Conservation (phyloP, 306 rosid genomes). For the Boehmeria nivea region DNA sequence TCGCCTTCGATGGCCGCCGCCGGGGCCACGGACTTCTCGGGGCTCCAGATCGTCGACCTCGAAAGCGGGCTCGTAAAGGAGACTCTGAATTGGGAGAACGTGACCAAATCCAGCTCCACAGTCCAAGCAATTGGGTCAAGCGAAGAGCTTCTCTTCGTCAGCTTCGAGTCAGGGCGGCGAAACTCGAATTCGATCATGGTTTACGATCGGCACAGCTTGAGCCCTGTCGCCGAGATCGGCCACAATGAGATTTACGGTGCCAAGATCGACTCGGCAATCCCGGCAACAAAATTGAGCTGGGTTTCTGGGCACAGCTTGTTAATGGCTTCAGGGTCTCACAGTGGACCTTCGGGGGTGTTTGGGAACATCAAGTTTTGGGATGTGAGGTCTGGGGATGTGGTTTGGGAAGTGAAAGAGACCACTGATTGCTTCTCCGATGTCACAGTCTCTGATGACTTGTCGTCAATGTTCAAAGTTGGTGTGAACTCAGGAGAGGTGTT, state of each 20-base stretch:
- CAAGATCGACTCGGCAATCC: slow-evolving; percentile 71
- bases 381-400: slow-evolving; percentile 51
- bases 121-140: slow-evolving; percentile 84
- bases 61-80: slow-evolving; percentile 39
- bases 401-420: slow-evolving; percentile 68
- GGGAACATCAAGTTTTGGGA: slow-evolving; percentile 85
- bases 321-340: slow-evolving; percentile 91
- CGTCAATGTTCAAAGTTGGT: slow-evolving; percentile 74
- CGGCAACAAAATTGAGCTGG: slow-evolving; percentile 83
- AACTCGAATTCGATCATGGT: slow-evolving; percentile 81
- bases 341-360: slow-evolving; percentile 82
- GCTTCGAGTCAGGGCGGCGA: slow-evolving; percentile 78
- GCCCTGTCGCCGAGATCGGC: slow-evolving; percentile 43
- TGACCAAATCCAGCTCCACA: slow-evolving; percentile 73
- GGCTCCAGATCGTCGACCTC: slow-evolving; percentile 72
- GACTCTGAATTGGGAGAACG: slow-evolving; percentile 76
- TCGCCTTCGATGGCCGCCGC: slow-evolving; percentile 64
- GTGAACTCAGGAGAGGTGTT: slow-evolving; percentile 64
- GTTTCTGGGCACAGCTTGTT: slow-evolving; percentile 42
- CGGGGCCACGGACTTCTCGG: slow-evolving; percentile 92
- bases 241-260: slow-evolving; percentile 86
- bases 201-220: slow-evolving; percentile 50
- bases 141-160: slow-evolving; percentile 50
- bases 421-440: slow-evolving; percentile 81
- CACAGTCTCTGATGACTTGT: slow-evolving; percentile 52